Evolutionary conservation across 2,329 filamentous ascomycete species (phyloP), one percentile per base, ranked within the genome.

Genomic region (Macrophomina pseudophaseolina): DNA sequence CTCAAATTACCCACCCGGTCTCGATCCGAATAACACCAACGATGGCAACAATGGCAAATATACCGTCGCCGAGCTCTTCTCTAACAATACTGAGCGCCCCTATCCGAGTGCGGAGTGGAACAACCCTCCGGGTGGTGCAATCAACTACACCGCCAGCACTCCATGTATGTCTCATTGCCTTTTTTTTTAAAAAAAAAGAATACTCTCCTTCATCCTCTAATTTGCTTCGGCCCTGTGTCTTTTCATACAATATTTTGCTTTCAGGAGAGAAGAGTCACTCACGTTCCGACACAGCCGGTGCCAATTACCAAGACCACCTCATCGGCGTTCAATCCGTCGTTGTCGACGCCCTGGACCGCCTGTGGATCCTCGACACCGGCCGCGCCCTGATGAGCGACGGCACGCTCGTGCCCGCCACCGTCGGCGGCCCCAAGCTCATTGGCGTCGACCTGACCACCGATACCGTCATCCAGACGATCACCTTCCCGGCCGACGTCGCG

Each of bases 301-400:
- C 79, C 38, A 83, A 84, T 69, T 81, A 84, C 66, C 74, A 78
- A n/a, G 71, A 82, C 69, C 80, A 85, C 71, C 74, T 86, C 11
- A 83, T 85, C 65, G 82, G 82, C 54, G 82, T 84, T 0, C 84
- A 86, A 71, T 82, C 79, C 46, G 82, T 86, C 1, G 83, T 86
- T 11, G 78, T 86, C 18, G 84, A 86, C 68, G 69, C 83, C 0
- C 71, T 74, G 2, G 82, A 86, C 71, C 79, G 82, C 6, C 78
- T 85, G 23, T 86, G 83, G 84, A 81, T 86, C 62, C 79, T 86
- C 7, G 84, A 86, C 68, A 86, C 83, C 3, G 84, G 84, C 8
- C 78, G 84, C 28, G 80, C 79, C 1, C 71, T 77, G n/a, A 77
- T 77, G 4, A 70, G 72, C 0, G 78, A 84, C 52, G 81, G 81